These are phyloP conservation scores for Torulaspora microellipsoides DNA, from an alignment of 805 yeast genomes.

Conservation along the genomic window DNA sequence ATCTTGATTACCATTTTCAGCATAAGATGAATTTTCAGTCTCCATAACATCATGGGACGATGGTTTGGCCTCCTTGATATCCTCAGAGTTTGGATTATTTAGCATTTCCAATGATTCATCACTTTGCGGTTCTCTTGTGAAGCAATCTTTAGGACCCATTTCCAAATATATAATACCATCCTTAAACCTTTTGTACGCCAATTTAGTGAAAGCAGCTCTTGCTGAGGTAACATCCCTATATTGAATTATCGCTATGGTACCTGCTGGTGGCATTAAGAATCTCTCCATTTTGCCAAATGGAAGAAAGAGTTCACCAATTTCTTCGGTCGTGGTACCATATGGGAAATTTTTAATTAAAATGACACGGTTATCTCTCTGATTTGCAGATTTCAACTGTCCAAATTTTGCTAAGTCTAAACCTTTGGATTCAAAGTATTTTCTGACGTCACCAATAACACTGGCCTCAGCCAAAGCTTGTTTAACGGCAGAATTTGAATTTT, in stretches of 20 bases:
- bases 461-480: constrained; percentile 98
- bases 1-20: constrained; percentile 37
- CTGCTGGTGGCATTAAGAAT: constrained; percentile 91
- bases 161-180: constrained; percentile 85
- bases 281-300: constrained; percentile 77
- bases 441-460: constrained; percentile 86
- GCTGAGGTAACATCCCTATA: constrained; percentile 79
- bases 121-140: constrained; percentile 52
- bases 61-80: constrained; percentile 33
- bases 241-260: constrained; percentile 92
- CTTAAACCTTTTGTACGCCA: constrained; percentile 84
- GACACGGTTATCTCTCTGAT: constrained; percentile 71
- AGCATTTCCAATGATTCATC: constrained; percentile 33
- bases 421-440: constrained; percentile 76
- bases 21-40: constrained; percentile 35
- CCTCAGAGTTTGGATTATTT: constrained; percentile 26
- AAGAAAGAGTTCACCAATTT: constrained; percentile 74
- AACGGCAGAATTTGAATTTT: constrained; percentile 82
- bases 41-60: constrained; percentile 34
- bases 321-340: constrained; percentile 74
- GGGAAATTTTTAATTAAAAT: constrained; percentile 89
- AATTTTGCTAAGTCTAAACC: constrained; percentile 83
- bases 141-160: constrained; percentile 85
- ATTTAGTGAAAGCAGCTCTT: constrained; percentile 80
- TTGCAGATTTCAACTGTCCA: constrained; percentile 37